Conservation (phyloP, 169 alveolate genomes). For the Cryptosporidium ubiquitum region DNA sequence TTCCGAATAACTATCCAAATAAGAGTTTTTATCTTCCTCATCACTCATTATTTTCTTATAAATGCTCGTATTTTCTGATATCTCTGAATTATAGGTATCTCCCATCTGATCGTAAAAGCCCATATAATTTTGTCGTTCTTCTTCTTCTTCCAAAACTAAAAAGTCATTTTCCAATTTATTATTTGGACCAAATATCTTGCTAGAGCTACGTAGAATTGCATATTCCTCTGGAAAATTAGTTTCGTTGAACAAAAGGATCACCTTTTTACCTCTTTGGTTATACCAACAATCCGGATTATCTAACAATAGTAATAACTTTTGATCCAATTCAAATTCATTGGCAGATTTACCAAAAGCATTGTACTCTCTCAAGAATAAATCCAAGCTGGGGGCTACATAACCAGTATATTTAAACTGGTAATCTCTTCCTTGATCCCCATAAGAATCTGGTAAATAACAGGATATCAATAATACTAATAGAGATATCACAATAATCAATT, state of each 20-base stretch:
- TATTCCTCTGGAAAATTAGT: slow-evolving; percentile 56
- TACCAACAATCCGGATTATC: slow-evolving; percentile 63
- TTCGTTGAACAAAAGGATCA: slow-evolving; percentile 28
- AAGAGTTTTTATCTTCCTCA: background rate
- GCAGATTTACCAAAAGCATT: background rate
- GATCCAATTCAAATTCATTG: slow-evolving; percentile 24
- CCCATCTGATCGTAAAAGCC: background rate
- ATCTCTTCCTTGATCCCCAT: background rate
- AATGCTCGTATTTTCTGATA: background rate
- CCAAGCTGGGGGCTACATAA: slow-evolving; percentile 12
- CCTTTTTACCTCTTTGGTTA: slow-evolving; percentile 56
- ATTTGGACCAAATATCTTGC: background rate
- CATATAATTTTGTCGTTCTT: slow-evolving; percentile 21
- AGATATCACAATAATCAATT: background rate
- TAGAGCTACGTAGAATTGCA: slow-evolving; percentile 35
- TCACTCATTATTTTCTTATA: background rate
- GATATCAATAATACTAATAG: background rate
- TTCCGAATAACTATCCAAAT: background rate
- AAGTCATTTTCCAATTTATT: slow-evolving; percentile 8
- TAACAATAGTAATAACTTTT: slow-evolving; percentile 3
- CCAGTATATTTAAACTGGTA: background rate
- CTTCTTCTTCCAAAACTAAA: slow-evolving; percentile 52
- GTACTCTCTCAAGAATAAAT: slow-evolving; percentile 7
- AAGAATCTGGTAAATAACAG: background rate
- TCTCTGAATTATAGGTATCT: background rate